Evolutionary conservation across 169 alveolate species (phyloP), one percentile per base, ranked within the genome.

Genomic region (Babesia ovata): DNA sequence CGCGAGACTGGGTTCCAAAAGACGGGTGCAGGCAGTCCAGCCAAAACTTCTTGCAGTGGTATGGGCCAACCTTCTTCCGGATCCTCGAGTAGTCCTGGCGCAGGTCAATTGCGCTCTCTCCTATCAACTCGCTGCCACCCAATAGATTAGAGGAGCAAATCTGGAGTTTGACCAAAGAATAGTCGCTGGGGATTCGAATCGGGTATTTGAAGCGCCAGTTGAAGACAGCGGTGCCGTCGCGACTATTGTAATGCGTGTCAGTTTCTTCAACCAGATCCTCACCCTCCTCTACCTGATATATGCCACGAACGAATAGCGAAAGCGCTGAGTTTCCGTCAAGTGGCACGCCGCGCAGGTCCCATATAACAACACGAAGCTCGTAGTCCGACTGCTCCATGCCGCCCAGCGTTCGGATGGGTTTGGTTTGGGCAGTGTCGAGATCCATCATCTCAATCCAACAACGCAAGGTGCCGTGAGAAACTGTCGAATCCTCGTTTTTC

Each of bases 131-230:
- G 45, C 79, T 91, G 33, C 89, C 82, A 24, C 88, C 84, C 39
- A 90, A 77, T 50, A 92, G 84, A 28, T 87, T 88, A 48, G 87
- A 90, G 53, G 78, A 72, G 33, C 77, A 84, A 63, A 94, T 85
- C 83, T 92, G 97, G 48, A 94, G 90, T 67, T 94, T 93, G 45
- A 94, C 52, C 33, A 66, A 78, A 24, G 97, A 91, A 42, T 86
- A 87, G 49, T 88, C 94, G 22, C 96, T 90, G n/a, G 97, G 97
- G 0, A 93, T 92, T 45, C 85, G 77, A 26, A 94, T 86, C 65
- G 85, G 90, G 71, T 82, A 94, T 49, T 93, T 95, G 65, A 94
- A 79, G 39, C 97, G 86, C 97, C 97, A 94, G 75, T 94, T 94
- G 85, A 92, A 94, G 48, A 85, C 75, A 2, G 92, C 97, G 2